Conservation (phyloP, 1,284 basidiomycete species). For the Rhodotorula glutinis region DNA sequence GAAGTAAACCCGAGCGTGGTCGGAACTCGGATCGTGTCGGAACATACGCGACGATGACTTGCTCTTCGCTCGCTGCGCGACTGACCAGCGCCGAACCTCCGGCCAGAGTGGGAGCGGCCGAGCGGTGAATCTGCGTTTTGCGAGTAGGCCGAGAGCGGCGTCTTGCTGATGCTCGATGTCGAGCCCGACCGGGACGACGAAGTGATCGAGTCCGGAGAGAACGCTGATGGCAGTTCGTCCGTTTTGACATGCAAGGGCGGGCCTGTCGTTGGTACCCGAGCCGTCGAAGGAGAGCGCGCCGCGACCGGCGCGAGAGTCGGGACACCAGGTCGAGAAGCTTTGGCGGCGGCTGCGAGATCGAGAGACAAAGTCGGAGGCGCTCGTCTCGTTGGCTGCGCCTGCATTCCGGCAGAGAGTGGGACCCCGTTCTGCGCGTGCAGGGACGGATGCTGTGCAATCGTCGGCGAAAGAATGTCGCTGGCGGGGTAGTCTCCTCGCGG, state of each 20-base stretch:
- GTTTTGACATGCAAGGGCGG: background rate
- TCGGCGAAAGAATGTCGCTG: slow-evolving; percentile 7
- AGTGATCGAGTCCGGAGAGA: background rate
- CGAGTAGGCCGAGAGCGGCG: background rate
- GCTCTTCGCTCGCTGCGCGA: slow-evolving; percentile 26
- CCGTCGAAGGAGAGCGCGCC: background rate
- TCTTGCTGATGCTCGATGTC: background rate
- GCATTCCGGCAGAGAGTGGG: no score
- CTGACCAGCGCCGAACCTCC: slow-evolving; percentile 27
- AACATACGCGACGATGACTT: slow-evolving; percentile 29
- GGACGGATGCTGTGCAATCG: background rate
- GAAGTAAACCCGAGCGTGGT: background rate
- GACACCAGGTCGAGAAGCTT: background rate
- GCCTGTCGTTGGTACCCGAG: background rate
- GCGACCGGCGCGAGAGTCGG: background rate
- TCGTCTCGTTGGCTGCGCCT: background rate
- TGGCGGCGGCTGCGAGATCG: no score
- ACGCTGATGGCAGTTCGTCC: background rate
- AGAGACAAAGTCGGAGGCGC: background rate
- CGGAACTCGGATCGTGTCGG: slow-evolving; percentile 20
- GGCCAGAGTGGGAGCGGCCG: background rate
- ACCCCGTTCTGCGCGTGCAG: background rate
- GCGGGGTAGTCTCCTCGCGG: background rate
- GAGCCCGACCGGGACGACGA: background rate
- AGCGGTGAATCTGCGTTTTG: background rate